Percentiles rank a stretch among this genome's conserved stretches.
Conservation (phyloP, 305 asterid genomes). For the Nicotiana rustica region DNA sequence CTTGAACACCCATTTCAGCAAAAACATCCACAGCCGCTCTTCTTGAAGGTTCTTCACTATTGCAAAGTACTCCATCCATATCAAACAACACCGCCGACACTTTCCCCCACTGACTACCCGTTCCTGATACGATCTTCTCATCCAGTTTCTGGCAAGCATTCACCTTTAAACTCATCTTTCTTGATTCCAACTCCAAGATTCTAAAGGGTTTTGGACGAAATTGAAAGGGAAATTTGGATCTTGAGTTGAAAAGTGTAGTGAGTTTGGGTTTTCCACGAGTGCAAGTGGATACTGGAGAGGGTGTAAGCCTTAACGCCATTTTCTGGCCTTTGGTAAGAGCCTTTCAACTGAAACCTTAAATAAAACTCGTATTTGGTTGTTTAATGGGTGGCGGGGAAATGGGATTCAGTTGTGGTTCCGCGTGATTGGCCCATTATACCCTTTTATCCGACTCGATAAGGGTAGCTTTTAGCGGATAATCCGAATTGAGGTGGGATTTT, state of each 20-base stretch:
- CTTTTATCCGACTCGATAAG: conserved; percentile 11
- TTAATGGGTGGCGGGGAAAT: conserved; percentile 49
- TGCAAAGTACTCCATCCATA: conserved; percentile 97
- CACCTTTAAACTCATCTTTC: conserved; percentile 42
- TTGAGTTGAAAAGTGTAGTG: conserved; percentile 48
- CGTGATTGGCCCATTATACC: conserved; percentile 35
- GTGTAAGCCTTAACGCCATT: conserved; percentile 68
- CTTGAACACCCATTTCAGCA: conserved; percentile 93
- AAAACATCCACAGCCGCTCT: conserved; percentile 92
- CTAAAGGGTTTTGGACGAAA: conserved; percentile 29
- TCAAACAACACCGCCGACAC: conserved; percentile 96
- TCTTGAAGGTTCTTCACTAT: conserved; percentile 92
- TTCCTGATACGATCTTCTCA: conserved; percentile 56
- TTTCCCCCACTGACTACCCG: conserved; percentile 72
- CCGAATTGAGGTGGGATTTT: conserved; percentile 14
- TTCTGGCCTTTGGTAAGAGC: not conserved
- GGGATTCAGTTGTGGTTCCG: conserved; percentile 32
- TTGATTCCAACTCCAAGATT: conserved; percentile 39
- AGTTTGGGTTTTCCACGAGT: conserved; percentile 50
- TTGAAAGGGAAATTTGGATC: conserved; percentile 43
- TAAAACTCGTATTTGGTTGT: not conserved
- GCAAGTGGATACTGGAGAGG: conserved; percentile 48
- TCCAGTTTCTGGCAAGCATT: conserved; percentile 71
- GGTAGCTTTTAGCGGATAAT: not conserved
- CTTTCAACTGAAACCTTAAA: not conserved